phyloP scores from a whole-genome alignment of 176 grass and related monocot genomes.

The Musa itinerans region DNA sequence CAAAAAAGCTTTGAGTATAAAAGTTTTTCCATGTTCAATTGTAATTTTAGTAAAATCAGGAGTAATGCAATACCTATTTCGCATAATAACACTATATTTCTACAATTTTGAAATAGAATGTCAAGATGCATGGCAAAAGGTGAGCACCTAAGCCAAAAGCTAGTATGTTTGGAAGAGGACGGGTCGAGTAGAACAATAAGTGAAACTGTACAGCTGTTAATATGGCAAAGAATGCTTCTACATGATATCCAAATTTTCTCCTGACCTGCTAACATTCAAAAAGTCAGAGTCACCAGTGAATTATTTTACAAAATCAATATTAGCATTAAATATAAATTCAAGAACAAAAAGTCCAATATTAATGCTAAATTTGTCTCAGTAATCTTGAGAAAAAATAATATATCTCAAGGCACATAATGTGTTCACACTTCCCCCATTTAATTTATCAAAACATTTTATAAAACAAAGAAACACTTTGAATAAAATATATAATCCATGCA shows the following conservation, averaged over 20 bases:
- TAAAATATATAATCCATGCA: too few relatives aligned
- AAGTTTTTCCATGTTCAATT: neutral
- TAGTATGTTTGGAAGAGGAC: conserved; percentile 89
- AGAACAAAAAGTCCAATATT: too few relatives aligned
- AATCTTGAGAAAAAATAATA: too few relatives aligned
- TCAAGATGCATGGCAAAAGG: neutral
- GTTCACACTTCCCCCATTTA: too few relatives aligned
- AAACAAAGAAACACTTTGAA: too few relatives aligned
- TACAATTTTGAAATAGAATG: neutral
- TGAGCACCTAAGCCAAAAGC: conserved; percentile 82
- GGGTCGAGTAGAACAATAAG: conserved; percentile 77
- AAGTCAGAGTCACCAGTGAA: neutral
- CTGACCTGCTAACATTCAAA: conserved; percentile 49
- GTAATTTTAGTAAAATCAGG: neutral
- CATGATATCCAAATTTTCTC: conserved; percentile 64
- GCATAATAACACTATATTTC: neutral
- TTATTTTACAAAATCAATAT: neutral
- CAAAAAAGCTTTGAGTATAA: neutral
- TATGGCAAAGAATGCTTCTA: conserved; percentile 68
- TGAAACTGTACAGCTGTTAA: conserved; percentile 86
- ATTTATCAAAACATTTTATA: too few relatives aligned
- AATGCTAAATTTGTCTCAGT: too few relatives aligned
- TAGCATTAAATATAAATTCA: neutral
- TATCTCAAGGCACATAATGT: too few relatives aligned
- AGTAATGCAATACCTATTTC: neutral